Evolutionary conservation across 495 filamentous ascomycete species (phyloP), one percentile per base, ranked within the genome.

Genomic region (Trichoderma virens): DNA sequence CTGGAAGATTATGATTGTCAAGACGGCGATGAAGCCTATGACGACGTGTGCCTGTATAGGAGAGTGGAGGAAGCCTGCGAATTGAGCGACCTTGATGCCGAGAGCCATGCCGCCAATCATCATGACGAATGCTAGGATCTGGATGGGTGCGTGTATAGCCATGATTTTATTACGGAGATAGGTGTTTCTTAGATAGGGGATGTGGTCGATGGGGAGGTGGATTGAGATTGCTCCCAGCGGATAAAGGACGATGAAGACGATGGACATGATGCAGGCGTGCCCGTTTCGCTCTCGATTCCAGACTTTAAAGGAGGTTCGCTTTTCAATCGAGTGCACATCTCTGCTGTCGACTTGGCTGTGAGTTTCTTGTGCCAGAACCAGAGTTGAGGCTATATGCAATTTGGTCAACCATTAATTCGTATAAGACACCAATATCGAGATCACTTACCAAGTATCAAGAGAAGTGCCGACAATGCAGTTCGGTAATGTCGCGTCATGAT

Each of bases 191-290:
- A 56, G 13, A 14, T 28, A 27, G 3, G 51, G 51, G 27, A 56
- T 56, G 4, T 56, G 51, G 23, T 28, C 9, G 2, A 56, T 30
- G 8, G 51, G 51, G 23, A 56, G 51, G 51, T 30, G 51, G 1
- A 56, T 27, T 8, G 51, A 56, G 25, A 56, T 56, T 28, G 51
- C 51, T 2, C 51, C 51, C 0, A 56, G 51, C 3, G 51, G 51
- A 3, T 56, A 56, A 16, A 56, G 51, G 11, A 56, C 51, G 25
- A 56, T 56, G 51, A 56, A 56, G 51, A 56, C 51, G 51, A 56
- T 56, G 23, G 51, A 56, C 51, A 56, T 56, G 25, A 56, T 56
- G 51, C 51, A 56, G 1, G 51, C 51, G 51, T 56, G 51, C 14
- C 23, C 51, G 25, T 56, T 56, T 28, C 51, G 51, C 20, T 56